Evolutionary conservation across 1,284 basidiomycete species (phyloP).

Genomic region (Coriolopsis trogii): DNA sequence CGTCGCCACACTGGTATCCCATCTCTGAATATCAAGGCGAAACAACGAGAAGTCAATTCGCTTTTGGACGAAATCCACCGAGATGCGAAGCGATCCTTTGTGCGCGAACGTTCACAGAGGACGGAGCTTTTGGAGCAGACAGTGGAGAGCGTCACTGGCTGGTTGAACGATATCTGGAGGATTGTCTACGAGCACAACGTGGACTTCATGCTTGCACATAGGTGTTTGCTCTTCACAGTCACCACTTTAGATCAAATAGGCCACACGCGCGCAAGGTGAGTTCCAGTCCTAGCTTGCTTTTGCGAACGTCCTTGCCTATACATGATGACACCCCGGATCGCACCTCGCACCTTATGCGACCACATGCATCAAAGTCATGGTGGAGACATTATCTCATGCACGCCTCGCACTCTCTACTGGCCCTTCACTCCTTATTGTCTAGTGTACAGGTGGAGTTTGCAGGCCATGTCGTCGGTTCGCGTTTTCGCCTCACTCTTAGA

Average conservation of each 20-base stretch:
- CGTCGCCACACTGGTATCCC: slow-evolving; percentile 46
- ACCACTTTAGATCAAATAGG: slow-evolving; percentile 48
- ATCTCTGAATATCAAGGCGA: slow-evolving; percentile 50
- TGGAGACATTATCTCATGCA: too few species aligned
- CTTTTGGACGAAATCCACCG: slow-evolving; percentile 53
- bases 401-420: too few species aligned
- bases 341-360: too few species aligned
- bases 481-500: too few species aligned
- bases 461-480: too few species aligned
- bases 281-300: too few species aligned
- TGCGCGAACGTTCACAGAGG: slow-evolving; percentile 52
- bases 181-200: slow-evolving; percentile 58
- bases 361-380: too few species aligned
- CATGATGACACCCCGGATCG: too few species aligned
- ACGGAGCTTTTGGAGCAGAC: slow-evolving; percentile 58
- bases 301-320: too few species aligned
- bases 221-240: slow-evolving; percentile 53
- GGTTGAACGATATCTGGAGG: slow-evolving; percentile 65
- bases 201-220: slow-evolving; percentile 54
- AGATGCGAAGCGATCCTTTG: slow-evolving; percentile 53
- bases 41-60: slow-evolving; percentile 52
- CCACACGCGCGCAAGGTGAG: slow-evolving; percentile 48
- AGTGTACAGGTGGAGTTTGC: too few species aligned
- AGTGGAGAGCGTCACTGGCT: slow-evolving; percentile 52
- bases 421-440: too few species aligned